phyloP scores from a whole-genome alignment of 2,329 filamentous ascomycete genomes.

The Chalara sp. region DNA sequence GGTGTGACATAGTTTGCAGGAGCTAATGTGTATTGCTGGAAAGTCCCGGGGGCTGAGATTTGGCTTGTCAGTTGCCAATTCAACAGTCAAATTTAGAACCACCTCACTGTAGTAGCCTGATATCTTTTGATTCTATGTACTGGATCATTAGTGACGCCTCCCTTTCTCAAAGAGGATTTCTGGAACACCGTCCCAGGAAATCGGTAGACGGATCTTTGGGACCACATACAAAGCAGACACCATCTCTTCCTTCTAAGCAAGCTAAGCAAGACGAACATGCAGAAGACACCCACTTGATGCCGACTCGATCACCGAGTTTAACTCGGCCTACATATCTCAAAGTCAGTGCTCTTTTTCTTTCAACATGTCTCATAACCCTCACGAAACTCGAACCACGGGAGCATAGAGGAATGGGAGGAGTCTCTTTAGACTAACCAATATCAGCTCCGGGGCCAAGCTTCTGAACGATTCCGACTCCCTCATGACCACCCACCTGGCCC shows the following conservation, averaged over 20 bases:
- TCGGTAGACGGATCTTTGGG: no score
- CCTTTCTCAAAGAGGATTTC: no score
- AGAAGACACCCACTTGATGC: constrained; percentile 57
- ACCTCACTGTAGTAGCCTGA: constrained; percentile 54
- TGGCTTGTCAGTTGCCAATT: neutral
- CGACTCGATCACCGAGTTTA: constrained; percentile 61
- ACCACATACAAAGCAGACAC: constrained; percentile 54
- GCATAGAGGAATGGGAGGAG: no score
- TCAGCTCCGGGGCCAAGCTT: constrained; percentile 57
- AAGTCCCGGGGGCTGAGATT: constrained; percentile 50
- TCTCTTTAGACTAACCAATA: constrained; percentile 14
- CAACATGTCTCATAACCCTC: no score
- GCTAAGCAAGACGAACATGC: constrained; percentile 46
- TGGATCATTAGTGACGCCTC: neutral
- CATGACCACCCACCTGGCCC: constrained; percentile 62
- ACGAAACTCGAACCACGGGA: no score
- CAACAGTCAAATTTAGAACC: neutral
- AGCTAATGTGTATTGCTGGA: constrained; percentile 60
- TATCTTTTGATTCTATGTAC: constrained; percentile 41
- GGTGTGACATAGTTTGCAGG: constrained; percentile 64
- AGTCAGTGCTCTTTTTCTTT: neutral
- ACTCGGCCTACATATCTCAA: constrained; percentile 33
- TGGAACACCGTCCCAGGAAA: no score
- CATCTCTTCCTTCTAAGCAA: constrained; percentile 51
- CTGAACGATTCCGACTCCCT: constrained; percentile 59